These are phyloP conservation scores for Metarhizium rileyi DNA, from an alignment of 2,329 filamentous ascomycete species.

Conservation along the genomic window DNA sequence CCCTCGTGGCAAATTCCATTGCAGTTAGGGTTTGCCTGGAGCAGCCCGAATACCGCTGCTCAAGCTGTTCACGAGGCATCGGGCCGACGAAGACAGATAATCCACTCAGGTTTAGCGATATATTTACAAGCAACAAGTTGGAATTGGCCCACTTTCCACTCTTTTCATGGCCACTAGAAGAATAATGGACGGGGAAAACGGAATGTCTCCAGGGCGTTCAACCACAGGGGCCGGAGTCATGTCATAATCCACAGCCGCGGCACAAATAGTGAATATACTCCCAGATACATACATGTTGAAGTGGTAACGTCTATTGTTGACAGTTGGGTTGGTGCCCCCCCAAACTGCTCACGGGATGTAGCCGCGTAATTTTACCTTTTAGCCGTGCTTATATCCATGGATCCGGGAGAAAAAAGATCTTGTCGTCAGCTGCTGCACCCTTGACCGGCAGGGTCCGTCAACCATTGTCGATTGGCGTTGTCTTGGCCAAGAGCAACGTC, in stretches of 20 bases:
- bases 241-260: background rate
- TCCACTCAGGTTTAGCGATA: background rate
- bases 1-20: background rate
- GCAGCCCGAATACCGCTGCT: background rate
- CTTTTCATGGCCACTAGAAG: background rate
- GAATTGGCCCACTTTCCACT: conserved; percentile 4
- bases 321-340: no score
- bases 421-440: no score
- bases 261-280: no score
- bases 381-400: no score
- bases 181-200: background rate
- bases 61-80: background rate
- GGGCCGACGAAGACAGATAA: conserved; percentile 4
- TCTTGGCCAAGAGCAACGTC: no score
- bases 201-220: background rate
- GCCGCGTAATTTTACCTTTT: background rate
- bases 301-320: no score
- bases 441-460: no score
- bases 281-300: no score
- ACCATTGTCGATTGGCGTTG: no score
- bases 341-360: no score
- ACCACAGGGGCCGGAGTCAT: background rate
- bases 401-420: no score
- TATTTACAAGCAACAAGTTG: background rate
- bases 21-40: conserved; percentile 2